Base-by-base conservation (phyloP, 768 basidiomycete genomes). In the Chiua virens region DNA sequence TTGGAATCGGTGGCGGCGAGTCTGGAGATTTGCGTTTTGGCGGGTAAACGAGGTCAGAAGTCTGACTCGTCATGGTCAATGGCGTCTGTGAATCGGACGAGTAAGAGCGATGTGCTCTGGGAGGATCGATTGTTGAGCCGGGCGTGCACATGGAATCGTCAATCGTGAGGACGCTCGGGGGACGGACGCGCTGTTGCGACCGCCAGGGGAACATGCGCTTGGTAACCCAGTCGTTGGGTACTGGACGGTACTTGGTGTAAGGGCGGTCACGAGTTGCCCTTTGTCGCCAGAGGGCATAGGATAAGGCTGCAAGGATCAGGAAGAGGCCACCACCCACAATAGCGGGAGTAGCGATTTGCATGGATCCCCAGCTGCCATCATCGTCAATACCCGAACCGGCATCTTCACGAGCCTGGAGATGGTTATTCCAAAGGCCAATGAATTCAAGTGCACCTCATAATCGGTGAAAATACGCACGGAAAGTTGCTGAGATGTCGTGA, bases 271-370 rank as follows among this genome's bases (percentile, higher is more conserved):
- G 48, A 20, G 50, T 40, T 1, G 49, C 42, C 39, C 55, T 51
- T 39, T 59, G 63, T 60, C 54, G 45, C 60, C 63, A 69, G 30
- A 66, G 38, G 51, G 71, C 36, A 30, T 57, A 60, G 50, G 71
- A 32, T 27, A 58, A 60, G 30, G 22, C 50, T 17, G 32, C 46
- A 30, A 68, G 62, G 27, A 62, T 7, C 1, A 64, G 40, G 22
- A 69, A 40, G 15, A 74, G 62, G 35, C 28, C 59, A 5, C 62
- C 58, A 25, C 69, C 74, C 10, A 72, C 67, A 37, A 73, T 62
- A 47, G 64, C 59, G 8, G 74, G 73, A 0, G 62, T 38, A 10
- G 62, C 66, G 42, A 74, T 71, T 44, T 75, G 73, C 8, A 67
- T 32, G 14, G 68, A 7, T 14, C 44, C 44, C 70, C 70, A 72